These are phyloP conservation scores for Aristolochia contorta DNA, from an alignment of 164 flowering plant species.

Conservation along the genomic window DNA sequence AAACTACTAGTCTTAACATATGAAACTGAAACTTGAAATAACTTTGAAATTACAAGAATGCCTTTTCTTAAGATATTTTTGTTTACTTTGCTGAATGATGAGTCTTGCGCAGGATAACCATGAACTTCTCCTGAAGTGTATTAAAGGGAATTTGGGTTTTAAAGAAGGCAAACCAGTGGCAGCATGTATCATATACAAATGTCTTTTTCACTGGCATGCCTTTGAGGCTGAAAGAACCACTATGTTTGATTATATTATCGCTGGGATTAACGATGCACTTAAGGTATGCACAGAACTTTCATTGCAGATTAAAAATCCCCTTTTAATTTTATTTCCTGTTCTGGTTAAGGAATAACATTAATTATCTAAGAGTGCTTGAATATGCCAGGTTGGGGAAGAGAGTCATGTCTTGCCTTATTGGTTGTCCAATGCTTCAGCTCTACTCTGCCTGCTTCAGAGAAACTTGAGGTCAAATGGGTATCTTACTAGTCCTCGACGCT, in stretches of 20 bases:
- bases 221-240: slow-evolving; percentile 92
- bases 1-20: no score
- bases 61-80: no score
- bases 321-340: no score
- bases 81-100: background rate
- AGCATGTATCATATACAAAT: slow-evolving; percentile 79
- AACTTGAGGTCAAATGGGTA: slow-evolving; percentile 67
- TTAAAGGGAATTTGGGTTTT: slow-evolving; percentile 79
- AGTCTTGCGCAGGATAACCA: slow-evolving; percentile 57
- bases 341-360: background rate
- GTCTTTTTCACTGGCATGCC: slow-evolving; percentile 83
- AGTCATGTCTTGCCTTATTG: slow-evolving; percentile 69
- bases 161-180: slow-evolving; percentile 81
- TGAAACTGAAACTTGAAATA: no score
- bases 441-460: slow-evolving; percentile 80
- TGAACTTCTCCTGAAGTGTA: slow-evolving; percentile 74
- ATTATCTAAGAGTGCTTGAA: background rate
- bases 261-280: slow-evolving; percentile 60
- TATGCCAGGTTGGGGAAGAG: slow-evolving; percentile 70
- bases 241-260: slow-evolving; percentile 77
- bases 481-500: slow-evolving; percentile 55
- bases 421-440: slow-evolving; percentile 93
- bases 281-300: slow-evolving; percentile 37
- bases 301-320: no score
- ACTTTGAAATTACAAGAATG: no score